These are phyloP conservation scores for Dryas integrifolia DNA, from an alignment of 331 rosid species.

Conservation along the genomic window DNA sequence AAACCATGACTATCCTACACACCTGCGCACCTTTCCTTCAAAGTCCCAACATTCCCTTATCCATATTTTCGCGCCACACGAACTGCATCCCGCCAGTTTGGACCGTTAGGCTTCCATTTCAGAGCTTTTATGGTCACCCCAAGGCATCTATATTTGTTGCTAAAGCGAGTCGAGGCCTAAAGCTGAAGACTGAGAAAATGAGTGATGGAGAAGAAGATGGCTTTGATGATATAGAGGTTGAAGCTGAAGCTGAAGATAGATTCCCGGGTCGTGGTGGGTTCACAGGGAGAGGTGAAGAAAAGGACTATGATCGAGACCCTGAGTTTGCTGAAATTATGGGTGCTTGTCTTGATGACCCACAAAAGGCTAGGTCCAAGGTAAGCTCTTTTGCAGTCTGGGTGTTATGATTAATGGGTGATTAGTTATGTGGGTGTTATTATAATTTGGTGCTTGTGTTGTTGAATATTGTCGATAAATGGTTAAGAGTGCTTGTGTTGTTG, in stretches of 20 bases:
- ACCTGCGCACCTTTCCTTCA: slow-evolving; percentile 32
- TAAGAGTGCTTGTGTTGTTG: background rate
- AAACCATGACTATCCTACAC: slow-evolving; percentile 43
- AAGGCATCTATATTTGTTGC: slow-evolving; percentile 18
- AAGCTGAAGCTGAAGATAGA: slow-evolving; percentile 29
- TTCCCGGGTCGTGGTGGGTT: slow-evolving; percentile 36
- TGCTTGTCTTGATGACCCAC: slow-evolving; percentile 64
- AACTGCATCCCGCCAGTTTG: slow-evolving; percentile 28
- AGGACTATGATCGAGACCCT: slow-evolving; percentile 71
- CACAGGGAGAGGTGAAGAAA: slow-evolving; percentile 43
- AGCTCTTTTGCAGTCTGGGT: background rate
- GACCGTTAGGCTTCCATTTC: slow-evolving; percentile 11
- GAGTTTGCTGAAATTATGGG: slow-evolving; percentile 82
- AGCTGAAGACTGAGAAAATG: slow-evolving; percentile 32
- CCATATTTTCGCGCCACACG: slow-evolving; percentile 21
- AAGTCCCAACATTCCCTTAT: slow-evolving; percentile 25
- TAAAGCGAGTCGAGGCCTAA: slow-evolving; percentile 23
- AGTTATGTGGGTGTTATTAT: too few relatives aligned
- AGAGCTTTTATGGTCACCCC: slow-evolving; percentile 6
- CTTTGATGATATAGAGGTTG: slow-evolving; percentile 11
- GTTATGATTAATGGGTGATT: too few relatives aligned
- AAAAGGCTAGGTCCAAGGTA: slow-evolving; percentile 76
- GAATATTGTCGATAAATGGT: slow-evolving; percentile 15
- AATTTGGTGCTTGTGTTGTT: background rate
- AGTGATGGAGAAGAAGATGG: slow-evolving; percentile 37